A percentile compares a stretch with the other conserved stretches of the same genome.
Conservation (phyloP, 106 monocot species). For the Vanilla planifolia region DNA sequence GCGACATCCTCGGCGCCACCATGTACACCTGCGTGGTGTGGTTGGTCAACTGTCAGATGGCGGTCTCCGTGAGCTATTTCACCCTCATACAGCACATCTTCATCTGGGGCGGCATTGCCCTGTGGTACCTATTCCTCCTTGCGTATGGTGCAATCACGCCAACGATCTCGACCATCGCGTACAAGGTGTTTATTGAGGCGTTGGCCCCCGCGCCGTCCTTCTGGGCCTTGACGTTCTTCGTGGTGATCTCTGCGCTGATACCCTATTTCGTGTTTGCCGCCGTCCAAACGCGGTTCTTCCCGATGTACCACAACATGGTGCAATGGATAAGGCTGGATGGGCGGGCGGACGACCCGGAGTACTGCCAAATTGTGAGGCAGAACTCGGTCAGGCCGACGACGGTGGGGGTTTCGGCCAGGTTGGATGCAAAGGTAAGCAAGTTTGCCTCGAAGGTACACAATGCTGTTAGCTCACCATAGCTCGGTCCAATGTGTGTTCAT, state of each 20-base stretch:
- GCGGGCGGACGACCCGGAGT: slow-evolving; percentile 55
- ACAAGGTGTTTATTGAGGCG: slow-evolving; percentile 60
- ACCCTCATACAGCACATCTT: slow-evolving; percentile 87
- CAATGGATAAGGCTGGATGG: slow-evolving; percentile 74
- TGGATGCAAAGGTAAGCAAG: slow-evolving; percentile 47
- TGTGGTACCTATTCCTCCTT: slow-evolving; percentile 77
- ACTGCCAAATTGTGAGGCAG: slow-evolving; percentile 51
- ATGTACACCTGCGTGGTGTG: slow-evolving; percentile 88
- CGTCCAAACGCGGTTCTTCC: slow-evolving; percentile 74
- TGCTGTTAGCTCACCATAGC: slow-evolving; percentile 5
- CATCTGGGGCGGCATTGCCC: slow-evolving; percentile 72
- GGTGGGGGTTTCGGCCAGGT: slow-evolving; percentile 68
- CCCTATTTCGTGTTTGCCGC: slow-evolving; percentile 54
- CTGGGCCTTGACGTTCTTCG: slow-evolving; percentile 61
- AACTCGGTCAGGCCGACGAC: slow-evolving; percentile 53
- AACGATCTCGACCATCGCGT: slow-evolving; percentile 41
- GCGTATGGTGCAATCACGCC: slow-evolving; percentile 59
- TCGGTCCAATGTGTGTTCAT: too few species aligned
- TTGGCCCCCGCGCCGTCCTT: slow-evolving; percentile 47
- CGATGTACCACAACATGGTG: slow-evolving; percentile 86
- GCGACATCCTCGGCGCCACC: slow-evolving; percentile 36
- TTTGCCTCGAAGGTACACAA: slow-evolving; percentile 2
- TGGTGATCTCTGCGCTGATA: slow-evolving; percentile 49
- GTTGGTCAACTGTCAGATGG: slow-evolving; percentile 97
- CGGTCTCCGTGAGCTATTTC: slow-evolving; percentile 78